Evolutionary conservation across 306 rosid genomes (phyloP).

Genomic region (Fragaria ananassa): DNA sequence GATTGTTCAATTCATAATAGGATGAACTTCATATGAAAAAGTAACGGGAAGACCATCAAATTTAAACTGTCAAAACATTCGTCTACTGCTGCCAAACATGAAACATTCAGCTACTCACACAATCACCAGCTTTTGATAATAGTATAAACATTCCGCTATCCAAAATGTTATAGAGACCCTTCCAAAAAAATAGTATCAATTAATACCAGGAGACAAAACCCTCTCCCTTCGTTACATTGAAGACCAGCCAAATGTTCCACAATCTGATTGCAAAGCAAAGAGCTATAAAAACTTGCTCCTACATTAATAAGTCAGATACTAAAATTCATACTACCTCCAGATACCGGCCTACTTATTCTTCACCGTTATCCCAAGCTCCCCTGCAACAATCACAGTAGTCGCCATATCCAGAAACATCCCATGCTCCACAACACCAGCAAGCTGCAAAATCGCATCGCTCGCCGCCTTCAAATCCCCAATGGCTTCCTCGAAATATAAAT

Average conservation of each 20-base stretch:
- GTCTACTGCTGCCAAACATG: neutral
- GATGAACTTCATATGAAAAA: conserved; percentile 1
- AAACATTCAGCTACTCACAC: conserved; percentile 21
- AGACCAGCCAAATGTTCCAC: conserved; percentile 12
- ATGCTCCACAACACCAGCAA: conserved; percentile 86
- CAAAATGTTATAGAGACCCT: conserved; percentile 27
- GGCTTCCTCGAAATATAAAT: conserved; percentile 58
- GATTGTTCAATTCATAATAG: conserved; percentile 13
- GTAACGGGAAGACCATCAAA: conserved; percentile 19
- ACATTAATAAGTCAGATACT: conserved; percentile 33
- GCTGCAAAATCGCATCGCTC: conserved; percentile 61
- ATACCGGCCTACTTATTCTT: conserved; percentile 41
- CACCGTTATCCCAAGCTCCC: conserved; percentile 70
- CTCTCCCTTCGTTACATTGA: conserved; percentile 16
- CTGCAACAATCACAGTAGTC: conserved; percentile 80
- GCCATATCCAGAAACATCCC: conserved; percentile 91
- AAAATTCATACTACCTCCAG: conserved; percentile 22
- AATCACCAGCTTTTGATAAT: conserved; percentile 1
- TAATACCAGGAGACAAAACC: conserved; percentile 10
- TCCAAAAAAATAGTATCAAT: conserved; percentile 22
- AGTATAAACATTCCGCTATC: neutral
- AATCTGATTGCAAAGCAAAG: conserved; percentile 13
- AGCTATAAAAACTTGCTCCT: conserved; percentile 18
- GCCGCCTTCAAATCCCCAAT: conserved; percentile 82
- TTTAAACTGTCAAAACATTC: neutral